These are phyloP conservation scores for Neofusicoccum ribis DNA, from an alignment of 2,329 filamentous ascomycete species.

Conservation along the genomic window DNA sequence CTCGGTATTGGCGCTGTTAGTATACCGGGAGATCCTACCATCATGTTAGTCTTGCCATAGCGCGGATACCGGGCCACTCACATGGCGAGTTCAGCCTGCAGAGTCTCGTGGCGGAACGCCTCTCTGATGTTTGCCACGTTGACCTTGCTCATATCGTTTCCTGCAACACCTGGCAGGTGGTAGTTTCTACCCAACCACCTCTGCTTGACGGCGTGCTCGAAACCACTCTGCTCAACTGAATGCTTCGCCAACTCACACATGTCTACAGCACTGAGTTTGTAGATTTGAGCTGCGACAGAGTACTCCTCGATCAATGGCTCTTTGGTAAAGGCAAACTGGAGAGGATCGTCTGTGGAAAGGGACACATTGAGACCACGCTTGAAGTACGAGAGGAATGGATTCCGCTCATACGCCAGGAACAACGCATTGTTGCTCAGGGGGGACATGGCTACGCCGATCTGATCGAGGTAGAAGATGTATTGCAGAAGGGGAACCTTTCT, in stretches of 20 bases:
- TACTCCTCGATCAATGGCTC: constrained; percentile 98
- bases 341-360: constrained; percentile 90
- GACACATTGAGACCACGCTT: constrained; percentile 93
- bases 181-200: constrained; percentile 86
- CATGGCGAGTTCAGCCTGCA: constrained; percentile 82
- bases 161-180: constrained; percentile 73
- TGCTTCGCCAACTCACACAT: constrained; percentile 99
- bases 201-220: constrained; percentile 84
- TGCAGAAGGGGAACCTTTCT: constrained; percentile 93
- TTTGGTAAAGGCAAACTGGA: constrained; percentile 98
- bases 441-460: constrained; percentile 99
- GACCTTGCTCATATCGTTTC: constrained; percentile 92
- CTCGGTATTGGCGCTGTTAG: constrained; percentile 34
- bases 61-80: constrained; percentile 49
- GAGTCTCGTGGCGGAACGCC: constrained; percentile 83
- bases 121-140: constrained; percentile 94
- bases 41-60: background rate
- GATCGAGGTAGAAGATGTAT: constrained; percentile 96
- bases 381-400: constrained; percentile 95
- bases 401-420: constrained; percentile 94
- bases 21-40: constrained; percentile 44
- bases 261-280: constrained; percentile 93
- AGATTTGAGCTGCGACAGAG: constrained; percentile 95
- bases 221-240: constrained; percentile 91
- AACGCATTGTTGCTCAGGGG: constrained; percentile 96